A percentile compares a stretch with the other conserved stretches of the same genome.
phyloP scores from a whole-genome alignment of 2,329 filamentous ascomycete species.

The Purpureocillium lavendulum region DNA sequence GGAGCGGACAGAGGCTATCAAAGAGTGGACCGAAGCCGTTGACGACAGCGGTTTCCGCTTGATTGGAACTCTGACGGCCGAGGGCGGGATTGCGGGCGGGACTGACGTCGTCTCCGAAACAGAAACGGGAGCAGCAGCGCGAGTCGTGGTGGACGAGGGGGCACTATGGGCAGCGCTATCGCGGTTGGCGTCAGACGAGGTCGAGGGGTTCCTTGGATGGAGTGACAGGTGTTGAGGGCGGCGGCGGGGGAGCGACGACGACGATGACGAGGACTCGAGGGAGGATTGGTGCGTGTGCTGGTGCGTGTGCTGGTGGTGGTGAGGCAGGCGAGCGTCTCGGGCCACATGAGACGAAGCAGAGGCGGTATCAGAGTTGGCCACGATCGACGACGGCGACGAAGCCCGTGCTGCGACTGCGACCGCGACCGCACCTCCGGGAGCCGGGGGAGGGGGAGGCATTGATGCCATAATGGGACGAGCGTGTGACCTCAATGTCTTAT shows the following conservation, averaged over 20 bases:
- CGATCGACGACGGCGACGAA: constrained; percentile 4
- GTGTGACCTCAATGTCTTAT: constrained; percentile 9
- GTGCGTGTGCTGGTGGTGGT: constrained; percentile 5
- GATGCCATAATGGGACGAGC: constrained; percentile 15
- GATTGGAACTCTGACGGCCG: constrained; percentile 27
- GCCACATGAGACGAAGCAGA: constrained; percentile 27
- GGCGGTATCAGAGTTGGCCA: constrained; percentile 25
- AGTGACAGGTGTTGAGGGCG: constrained; percentile 4
- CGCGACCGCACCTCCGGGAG: too few species aligned
- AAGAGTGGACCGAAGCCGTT: constrained; percentile 38
- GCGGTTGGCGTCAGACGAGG: constrained; percentile 3
- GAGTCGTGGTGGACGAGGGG: constrained; percentile 3
- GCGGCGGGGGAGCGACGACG: constrained; percentile 1
- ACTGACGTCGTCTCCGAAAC: constrained; percentile 2
- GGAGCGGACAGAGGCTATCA: constrained; percentile 30
- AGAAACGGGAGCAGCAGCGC: constrained; percentile 1
- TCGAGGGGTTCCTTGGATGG: constrained; percentile 5
- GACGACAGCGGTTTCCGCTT: constrained; percentile 54
- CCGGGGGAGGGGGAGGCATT: constrained; percentile 3
- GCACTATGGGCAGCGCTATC: constrained; percentile 3
- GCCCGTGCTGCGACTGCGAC: too few species aligned
- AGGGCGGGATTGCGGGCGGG: constrained; percentile 9
- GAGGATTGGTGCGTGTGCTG: constrained; percentile 5
- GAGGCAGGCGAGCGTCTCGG: constrained; percentile 5
- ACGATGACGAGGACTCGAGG: too few species aligned